Percentiles rank a stretch among this genome's conserved stretches.
These are phyloP conservation scores for Erysimum cheiranthoides DNA, from an alignment of 345 rosid species.

Conservation along the genomic window DNA sequence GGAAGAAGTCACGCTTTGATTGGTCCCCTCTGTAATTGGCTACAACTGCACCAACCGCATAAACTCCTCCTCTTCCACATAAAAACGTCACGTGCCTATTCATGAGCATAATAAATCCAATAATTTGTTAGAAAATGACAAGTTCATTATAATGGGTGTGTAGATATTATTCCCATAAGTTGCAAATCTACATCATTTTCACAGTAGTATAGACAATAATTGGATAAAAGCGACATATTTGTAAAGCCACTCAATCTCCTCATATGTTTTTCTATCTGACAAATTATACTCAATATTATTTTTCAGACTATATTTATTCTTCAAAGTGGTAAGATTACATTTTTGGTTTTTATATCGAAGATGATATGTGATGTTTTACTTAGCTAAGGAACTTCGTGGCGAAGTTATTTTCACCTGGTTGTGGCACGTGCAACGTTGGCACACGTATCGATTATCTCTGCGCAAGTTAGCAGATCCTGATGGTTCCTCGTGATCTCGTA, in stretches of 20 bases:
- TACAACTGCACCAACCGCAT: slow-evolving; percentile 76
- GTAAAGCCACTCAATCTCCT: not conserved
- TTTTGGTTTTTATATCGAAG: not conserved
- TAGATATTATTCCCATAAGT: slow-evolving; percentile 3
- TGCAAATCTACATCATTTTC: slow-evolving; percentile 9
- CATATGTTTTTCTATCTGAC: not conserved
- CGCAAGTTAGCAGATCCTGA: slow-evolving; percentile 60
- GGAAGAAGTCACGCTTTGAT: slow-evolving; percentile 53
- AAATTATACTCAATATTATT: not conserved
- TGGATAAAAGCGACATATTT: slow-evolving; percentile 2
- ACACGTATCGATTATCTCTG: slow-evolving; percentile 73
- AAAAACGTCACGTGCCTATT: slow-evolving; percentile 83
- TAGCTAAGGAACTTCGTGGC: not conserved
- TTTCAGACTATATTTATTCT: not conserved
- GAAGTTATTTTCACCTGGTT: slow-evolving; percentile 57
- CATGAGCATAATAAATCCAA: slow-evolving; percentile 7
- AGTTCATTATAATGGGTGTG: not conserved
- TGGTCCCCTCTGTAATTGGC: slow-evolving; percentile 63
- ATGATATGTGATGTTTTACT: slow-evolving; percentile 1
- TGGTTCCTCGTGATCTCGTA: slow-evolving; percentile 65
- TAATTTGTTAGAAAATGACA: slow-evolving; percentile 20
- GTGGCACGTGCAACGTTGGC: slow-evolving; percentile 52
- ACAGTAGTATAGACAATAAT: not conserved
- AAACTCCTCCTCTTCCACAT: slow-evolving; percentile 89
- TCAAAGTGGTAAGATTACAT: not conserved